Evolutionary conservation across 1,139 yeast species (phyloP), one percentile per base, ranked within the genome.

Genomic region (Saccharomyces hybrid): DNA sequence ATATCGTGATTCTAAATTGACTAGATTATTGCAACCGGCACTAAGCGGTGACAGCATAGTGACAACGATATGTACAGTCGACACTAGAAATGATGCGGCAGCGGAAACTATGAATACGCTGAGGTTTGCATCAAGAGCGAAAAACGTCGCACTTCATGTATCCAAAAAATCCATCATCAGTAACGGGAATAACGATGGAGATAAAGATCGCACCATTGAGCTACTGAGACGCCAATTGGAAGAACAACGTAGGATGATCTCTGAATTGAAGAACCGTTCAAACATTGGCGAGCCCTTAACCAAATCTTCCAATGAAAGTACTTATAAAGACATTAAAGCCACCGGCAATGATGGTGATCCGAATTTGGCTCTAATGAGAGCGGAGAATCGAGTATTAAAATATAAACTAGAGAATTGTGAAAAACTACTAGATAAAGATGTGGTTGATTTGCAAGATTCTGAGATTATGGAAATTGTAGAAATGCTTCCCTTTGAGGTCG

Each of bases 61-160:
- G n/a, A 83, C 89, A 60, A 86, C 93, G 13, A 76, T 93, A 48
- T 93, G 98, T 69, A 91, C 98, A 0, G 83, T 91, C 25, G 82
- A 79, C 64, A 75, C 87, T 58, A 52, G 60, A 38, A 82, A 85
- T 2, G 76, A 76, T 20, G 79, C 85, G 3, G 74, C 80, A 14
- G 79, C 88, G 0, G 98, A 93, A 67, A 89, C 98, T 0, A 77
- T 85, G 51, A 89, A 89, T 65, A 91, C 98, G 0, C 75, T 93
- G 38, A 74, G 98, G 55, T 93, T 91, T 74, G 98, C 97, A 0
- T 89, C 96, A 0, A 76, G 97, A 57, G 98, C 98, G 0, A 91
- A 90, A 65, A 90, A 90, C 68, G 83, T 90, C 52, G 78, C 83
- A 9, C 79, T 90, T 60, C 79, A 77, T 55, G 96, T 88, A 6